A percentile compares a stretch with the other conserved stretches of the same genome.
phyloP scores from a whole-genome alignment of 2,329 filamentous ascomycete species.

The Pestalotiopsis sp. region DNA sequence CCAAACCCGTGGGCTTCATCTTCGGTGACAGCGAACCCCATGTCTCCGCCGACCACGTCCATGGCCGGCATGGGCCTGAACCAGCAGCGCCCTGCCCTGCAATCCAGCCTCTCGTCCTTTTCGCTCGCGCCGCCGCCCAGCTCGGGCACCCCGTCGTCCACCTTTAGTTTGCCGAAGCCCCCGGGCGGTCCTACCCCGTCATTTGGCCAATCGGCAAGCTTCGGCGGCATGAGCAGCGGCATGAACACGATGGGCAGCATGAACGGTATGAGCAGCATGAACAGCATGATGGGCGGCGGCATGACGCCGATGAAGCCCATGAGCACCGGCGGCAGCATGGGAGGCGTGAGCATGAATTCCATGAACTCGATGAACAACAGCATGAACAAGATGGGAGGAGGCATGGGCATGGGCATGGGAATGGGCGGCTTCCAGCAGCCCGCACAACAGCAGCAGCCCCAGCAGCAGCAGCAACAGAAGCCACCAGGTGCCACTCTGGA shows the following conservation, averaged over 20 bases:
- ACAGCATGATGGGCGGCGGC: slow-evolving; percentile 27
- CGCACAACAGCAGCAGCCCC: slow-evolving; percentile 31
- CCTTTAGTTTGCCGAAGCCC: slow-evolving; percentile 52
- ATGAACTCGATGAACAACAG: slow-evolving; percentile 22
- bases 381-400: slow-evolving; percentile 24
- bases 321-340: slow-evolving; percentile 20
- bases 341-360: slow-evolving; percentile 21
- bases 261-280: slow-evolving; percentile 22
- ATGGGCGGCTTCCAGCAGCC: slow-evolving; percentile 28
- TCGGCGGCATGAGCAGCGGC: slow-evolving; percentile 18
- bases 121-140: slow-evolving; percentile 60
- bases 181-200: slow-evolving; percentile 33
- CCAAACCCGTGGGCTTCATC: slow-evolving; percentile 53
- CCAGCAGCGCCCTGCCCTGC: slow-evolving; percentile 41
- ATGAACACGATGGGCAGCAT: slow-evolving; percentile 23
- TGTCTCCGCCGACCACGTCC: slow-evolving; percentile 34
- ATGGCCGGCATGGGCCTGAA: slow-evolving; percentile 53
- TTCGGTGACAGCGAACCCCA: slow-evolving; percentile 33
- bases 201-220: slow-evolving; percentile 19
- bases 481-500: slow-evolving; percentile 44
- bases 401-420: slow-evolving; percentile 29
- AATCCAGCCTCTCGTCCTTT: slow-evolving; percentile 49
- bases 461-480: slow-evolving; percentile 45
- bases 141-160: slow-evolving; percentile 32
- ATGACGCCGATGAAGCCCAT: slow-evolving; percentile 24